These are phyloP conservation scores for Paraphoma chrysanthemicola DNA, from an alignment of 2,329 filamentous ascomycete species.

Conservation along the genomic window DNA sequence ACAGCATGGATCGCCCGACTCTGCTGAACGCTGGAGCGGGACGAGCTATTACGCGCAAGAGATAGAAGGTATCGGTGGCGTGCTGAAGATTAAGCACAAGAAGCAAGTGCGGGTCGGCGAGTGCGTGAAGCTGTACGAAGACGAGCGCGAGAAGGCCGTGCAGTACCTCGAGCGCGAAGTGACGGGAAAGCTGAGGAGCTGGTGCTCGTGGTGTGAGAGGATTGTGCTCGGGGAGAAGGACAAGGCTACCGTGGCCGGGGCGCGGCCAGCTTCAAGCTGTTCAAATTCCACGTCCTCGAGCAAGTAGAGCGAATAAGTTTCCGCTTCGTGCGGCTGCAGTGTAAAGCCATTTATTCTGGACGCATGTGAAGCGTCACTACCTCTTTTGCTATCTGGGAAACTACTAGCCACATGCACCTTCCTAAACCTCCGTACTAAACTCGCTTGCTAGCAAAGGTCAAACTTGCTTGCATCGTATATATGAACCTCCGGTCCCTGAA, in stretches of 20 bases:
- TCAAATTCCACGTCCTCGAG: slow-evolving; percentile 25
- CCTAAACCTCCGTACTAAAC: too few species aligned
- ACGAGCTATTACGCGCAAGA: slow-evolving; percentile 85
- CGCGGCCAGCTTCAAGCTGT: slow-evolving; percentile 20
- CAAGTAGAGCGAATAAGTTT: too few species aligned
- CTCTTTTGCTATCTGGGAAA: too few species aligned
- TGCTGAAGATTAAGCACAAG: slow-evolving; percentile 87
- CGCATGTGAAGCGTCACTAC: too few species aligned
- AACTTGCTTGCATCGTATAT: too few species aligned
- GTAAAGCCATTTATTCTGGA: too few species aligned
- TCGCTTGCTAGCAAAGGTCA: too few species aligned
- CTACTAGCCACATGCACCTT: too few species aligned
- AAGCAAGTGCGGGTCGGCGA: slow-evolving; percentile 81
- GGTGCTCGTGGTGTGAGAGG: slow-evolving; percentile 91
- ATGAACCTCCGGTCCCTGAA: too few species aligned
- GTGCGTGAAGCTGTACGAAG: slow-evolving; percentile 84
- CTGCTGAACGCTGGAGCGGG: slow-evolving; percentile 59
- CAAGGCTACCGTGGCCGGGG: slow-evolving; percentile 22
- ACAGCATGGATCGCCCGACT: slow-evolving; percentile 26
- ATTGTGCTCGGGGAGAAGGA: slow-evolving; percentile 70
- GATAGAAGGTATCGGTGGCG: slow-evolving; percentile 87
- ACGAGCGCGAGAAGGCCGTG: slow-evolving; percentile 53
- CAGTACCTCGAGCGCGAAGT: slow-evolving; percentile 75
- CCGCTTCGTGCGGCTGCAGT: too few species aligned
- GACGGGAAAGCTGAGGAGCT: slow-evolving; percentile 72